Conservation (phyloP, 2,329 filamentous ascomycete species). For the Diaporthe sp. region DNA sequence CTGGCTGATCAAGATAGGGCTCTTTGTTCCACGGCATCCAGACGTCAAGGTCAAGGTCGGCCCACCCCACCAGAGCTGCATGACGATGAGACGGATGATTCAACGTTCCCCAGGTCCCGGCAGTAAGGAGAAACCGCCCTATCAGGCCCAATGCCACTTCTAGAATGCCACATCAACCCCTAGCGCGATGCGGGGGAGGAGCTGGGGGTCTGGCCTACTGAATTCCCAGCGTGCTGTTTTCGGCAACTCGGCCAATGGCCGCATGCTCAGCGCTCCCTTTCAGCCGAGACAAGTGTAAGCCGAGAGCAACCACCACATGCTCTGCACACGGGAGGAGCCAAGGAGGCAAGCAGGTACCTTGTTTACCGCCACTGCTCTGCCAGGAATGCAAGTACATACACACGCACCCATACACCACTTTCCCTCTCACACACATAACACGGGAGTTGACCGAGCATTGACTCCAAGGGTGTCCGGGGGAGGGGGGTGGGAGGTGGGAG, state of each 20-base stretch:
- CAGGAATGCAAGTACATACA: neutral
- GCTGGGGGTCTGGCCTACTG: conserved; percentile 33
- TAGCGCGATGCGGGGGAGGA: conserved; percentile 39
- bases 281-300: conserved; percentile 51
- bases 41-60: conserved; percentile 4
- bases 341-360: neutral
- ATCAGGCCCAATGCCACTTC: conserved; percentile 10
- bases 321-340: neutral
- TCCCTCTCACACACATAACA: conserved; percentile 28
- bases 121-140: neutral
- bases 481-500: neutral
- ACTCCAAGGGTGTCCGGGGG: neutral
- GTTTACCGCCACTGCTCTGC: conserved; percentile 12
- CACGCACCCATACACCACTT: neutral
- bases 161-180: conserved; percentile 6
- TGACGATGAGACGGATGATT: conserved; percentile 11
- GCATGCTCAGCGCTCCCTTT: conserved; percentile 52
- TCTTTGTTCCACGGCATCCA: conserved; percentile 9
- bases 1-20: neutral
- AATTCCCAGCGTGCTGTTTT: conserved; percentile 45
- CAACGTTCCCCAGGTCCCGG: conserved; percentile 26
- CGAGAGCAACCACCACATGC: neutral
- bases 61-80: conserved; percentile 18
- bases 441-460: conserved; percentile 35
- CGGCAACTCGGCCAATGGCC: conserved; percentile 64